Percentiles rank a stretch among this genome's conserved stretches.
Evolutionary conservation across 768 basidiomycete species (phyloP).

Genomic region (Naganishia randhawae): DNA sequence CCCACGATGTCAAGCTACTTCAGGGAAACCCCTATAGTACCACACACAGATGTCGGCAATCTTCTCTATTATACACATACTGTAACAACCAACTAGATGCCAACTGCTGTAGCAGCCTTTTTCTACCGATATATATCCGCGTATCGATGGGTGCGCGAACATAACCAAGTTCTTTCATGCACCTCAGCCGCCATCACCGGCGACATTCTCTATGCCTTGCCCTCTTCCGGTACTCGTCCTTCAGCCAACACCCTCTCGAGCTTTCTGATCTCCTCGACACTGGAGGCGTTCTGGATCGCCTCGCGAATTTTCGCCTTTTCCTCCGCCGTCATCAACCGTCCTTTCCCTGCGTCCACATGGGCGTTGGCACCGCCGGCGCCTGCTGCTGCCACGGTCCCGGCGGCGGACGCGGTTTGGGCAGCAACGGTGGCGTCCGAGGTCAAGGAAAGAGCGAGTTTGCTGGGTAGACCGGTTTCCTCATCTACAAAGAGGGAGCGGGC

Average conservation of each 20-base stretch:
- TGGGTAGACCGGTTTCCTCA: conserved; percentile 41
- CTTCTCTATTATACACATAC: not conserved
- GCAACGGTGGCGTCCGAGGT: conserved; percentile 35
- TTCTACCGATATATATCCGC: not conserved
- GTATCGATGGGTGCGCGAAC: not conserved
- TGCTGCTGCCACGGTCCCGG: conserved; percentile 21
- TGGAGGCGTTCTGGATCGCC: conserved; percentile 47
- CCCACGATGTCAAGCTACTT: no score
- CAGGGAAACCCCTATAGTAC: no score
- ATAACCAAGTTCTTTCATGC: not conserved
- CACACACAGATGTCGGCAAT: not conserved
- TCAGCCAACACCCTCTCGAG: conserved; percentile 51
- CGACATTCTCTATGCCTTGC: not conserved
- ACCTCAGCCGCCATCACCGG: not conserved
- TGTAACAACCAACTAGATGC: conserved; percentile 2
- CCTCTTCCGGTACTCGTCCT: conserved; percentile 49
- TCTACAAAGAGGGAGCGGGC: conserved; percentile 44
- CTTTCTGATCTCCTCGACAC: conserved; percentile 47
- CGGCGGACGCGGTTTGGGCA: conserved; percentile 29
- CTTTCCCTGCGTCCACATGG: conserved; percentile 43
- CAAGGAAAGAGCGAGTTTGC: conserved; percentile 46
- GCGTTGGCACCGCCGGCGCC: conserved; percentile 11
- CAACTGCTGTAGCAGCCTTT: not conserved
- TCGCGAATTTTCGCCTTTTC: conserved; percentile 49
- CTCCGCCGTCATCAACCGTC: conserved; percentile 49